Evolutionary conservation across 192 early-diverging fungal genomes (phyloP).

Genomic region (Podila epicladia): DNA sequence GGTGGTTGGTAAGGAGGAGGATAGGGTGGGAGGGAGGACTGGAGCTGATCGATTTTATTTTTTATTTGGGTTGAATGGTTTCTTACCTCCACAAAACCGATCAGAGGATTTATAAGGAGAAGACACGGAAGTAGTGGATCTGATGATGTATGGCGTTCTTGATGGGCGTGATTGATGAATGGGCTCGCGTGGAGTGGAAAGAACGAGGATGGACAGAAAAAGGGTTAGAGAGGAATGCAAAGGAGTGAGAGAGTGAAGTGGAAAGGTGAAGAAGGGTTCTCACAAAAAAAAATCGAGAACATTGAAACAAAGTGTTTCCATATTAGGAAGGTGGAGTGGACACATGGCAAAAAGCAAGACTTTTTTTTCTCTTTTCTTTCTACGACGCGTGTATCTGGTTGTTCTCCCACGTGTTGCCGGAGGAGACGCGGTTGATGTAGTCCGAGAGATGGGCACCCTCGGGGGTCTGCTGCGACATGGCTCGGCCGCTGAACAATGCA

Average conservation of each 20-base stretch:
- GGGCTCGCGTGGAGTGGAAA: too few relatives aligned
- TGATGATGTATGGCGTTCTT: too few relatives aligned
- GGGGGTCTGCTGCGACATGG: slow-evolving; percentile 47
- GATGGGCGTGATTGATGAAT: too few relatives aligned
- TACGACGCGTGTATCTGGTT: background rate
- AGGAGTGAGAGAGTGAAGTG: too few relatives aligned
- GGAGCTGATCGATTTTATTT: too few relatives aligned
- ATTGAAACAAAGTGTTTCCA: background rate
- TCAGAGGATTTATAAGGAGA: too few relatives aligned
- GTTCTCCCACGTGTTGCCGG: slow-evolving; percentile 23
- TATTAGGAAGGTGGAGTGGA: background rate
- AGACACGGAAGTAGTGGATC: too few relatives aligned
- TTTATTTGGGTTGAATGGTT: too few relatives aligned
- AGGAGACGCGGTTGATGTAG: slow-evolving; percentile 42
- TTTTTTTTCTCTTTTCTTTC: background rate
- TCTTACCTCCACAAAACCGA: too few relatives aligned
- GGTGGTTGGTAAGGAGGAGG: background rate
- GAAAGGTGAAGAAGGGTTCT: background rate
- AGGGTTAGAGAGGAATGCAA: too few relatives aligned
- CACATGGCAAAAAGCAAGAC: background rate
- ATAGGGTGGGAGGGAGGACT: too few relatives aligned
- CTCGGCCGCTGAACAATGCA: slow-evolving; percentile 52
- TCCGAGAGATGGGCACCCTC: slow-evolving; percentile 36
- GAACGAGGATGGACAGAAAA: too few relatives aligned
- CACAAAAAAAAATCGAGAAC: background rate